Conservation (phyloP, 2,329 filamentous ascomycete species). For the Ophiostoma australiae region DNA sequence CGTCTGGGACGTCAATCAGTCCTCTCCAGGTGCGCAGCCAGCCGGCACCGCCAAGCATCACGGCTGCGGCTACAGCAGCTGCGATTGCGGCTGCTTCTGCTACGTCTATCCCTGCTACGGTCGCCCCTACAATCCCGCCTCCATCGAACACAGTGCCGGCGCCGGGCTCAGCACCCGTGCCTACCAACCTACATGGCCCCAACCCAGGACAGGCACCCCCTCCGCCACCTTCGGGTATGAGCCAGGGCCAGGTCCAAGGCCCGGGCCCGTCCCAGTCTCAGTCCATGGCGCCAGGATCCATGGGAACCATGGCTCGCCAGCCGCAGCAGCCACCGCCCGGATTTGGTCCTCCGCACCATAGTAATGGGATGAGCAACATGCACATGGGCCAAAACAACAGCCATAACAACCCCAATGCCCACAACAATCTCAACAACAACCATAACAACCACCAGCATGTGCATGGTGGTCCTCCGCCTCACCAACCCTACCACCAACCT, state of each 20-base stretch:
- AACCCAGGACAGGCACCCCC: neutral
- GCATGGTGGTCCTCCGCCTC: neutral
- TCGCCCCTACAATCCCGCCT: neutral
- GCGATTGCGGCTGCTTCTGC: neutral
- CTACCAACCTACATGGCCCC: neutral
- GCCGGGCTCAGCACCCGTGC: neutral
- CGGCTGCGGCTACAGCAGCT: neutral
- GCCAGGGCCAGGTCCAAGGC: neutral
- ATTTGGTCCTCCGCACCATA: neutral
- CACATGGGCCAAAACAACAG: neutral
- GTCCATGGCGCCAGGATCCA: neutral
- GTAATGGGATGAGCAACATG: neutral
- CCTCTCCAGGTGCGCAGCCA: slow-evolving; percentile 19
- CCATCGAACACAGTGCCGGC: neutral
- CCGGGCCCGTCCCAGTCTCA: neutral
- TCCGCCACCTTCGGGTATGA: neutral
- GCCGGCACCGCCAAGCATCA: slow-evolving; percentile 15
- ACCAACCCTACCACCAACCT: neutral
- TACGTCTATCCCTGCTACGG: neutral
- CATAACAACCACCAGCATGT: slow-evolving; percentile 1
- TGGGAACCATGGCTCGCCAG: neutral
- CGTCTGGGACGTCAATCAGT: slow-evolving; percentile 10
- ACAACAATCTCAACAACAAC: neutral
- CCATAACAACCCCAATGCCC: neutral
- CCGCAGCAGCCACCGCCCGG: neutral